Conservation (phyloP, 2,329 filamentous ascomycete species). For the Biscogniauxia marginata region DNA sequence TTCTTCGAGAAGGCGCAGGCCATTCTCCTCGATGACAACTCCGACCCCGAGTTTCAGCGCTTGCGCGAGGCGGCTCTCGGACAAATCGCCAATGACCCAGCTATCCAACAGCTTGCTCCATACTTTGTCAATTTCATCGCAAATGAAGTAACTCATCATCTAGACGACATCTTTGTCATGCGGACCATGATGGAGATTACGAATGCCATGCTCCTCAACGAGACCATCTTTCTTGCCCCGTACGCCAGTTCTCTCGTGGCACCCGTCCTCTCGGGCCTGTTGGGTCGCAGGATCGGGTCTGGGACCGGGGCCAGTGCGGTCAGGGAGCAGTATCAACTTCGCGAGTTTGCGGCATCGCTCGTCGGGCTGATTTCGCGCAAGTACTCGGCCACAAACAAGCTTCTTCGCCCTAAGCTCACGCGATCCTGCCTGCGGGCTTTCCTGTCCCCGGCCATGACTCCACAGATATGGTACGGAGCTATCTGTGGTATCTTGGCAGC, state of each 20-base stretch:
- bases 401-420: slow-evolving; percentile 83
- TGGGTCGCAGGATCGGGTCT: slow-evolving; percentile 74
- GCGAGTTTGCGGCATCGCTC: slow-evolving; percentile 80
- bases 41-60: slow-evolving; percentile 69
- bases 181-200: slow-evolving; percentile 91
- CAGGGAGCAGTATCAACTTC: slow-evolving; percentile 71
- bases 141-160: slow-evolving; percentile 90
- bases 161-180: slow-evolving; percentile 86
- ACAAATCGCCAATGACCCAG: slow-evolving; percentile 83
- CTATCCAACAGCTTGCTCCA: slow-evolving; percentile 90
- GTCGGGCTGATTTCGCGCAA: slow-evolving; percentile 77
- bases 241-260: slow-evolving; percentile 70
- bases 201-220: slow-evolving; percentile 79
- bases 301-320: slow-evolving; percentile 51
- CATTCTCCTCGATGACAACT: slow-evolving; percentile 83
- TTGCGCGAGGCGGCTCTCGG: slow-evolving; percentile 83
- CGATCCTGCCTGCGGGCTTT: slow-evolving; percentile 93
- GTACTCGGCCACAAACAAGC: slow-evolving; percentile 76
- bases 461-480: slow-evolving; percentile 85
- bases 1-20: slow-evolving; percentile 96
- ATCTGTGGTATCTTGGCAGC: slow-evolving; percentile 77
- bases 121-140: slow-evolving; percentile 97
- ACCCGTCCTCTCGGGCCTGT: slow-evolving; percentile 85
- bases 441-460: slow-evolving; percentile 79
- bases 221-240: slow-evolving; percentile 68